Evolutionary conservation across 2,329 filamentous ascomycete genomes (phyloP).

Genomic region (Phialophora expanda): DNA sequence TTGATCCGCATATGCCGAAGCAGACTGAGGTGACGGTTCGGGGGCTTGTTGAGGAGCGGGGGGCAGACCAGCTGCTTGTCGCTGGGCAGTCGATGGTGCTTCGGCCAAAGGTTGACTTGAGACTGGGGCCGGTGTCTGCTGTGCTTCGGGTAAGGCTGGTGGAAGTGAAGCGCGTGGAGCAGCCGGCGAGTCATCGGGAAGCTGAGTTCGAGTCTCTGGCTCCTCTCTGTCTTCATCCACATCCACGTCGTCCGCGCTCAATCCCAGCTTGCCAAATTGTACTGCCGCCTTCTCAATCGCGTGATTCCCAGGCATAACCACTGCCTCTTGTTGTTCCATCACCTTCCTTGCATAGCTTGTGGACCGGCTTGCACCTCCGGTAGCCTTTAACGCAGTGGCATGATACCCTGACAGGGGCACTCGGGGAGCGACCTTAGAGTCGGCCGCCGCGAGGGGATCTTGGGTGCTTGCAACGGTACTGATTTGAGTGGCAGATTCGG

Average conservation of each 20-base stretch:
- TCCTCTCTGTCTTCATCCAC: constrained; percentile 95
- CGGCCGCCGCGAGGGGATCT: constrained; percentile 65
- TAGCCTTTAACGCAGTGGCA: constrained; percentile 81
- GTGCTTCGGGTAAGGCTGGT: constrained; percentile 62
- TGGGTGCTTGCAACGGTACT: constrained; percentile 88
- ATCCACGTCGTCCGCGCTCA: constrained; percentile 78
- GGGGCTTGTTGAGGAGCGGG: constrained; percentile 59
- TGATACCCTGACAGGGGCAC: constrained; percentile 74
- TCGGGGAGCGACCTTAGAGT: constrained; percentile 59
- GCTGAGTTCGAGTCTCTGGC: constrained; percentile 89
- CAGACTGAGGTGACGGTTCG: constrained; percentile 52
- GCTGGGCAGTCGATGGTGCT: constrained; percentile 55
- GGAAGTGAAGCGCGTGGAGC: constrained; percentile 86
- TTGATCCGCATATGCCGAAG: constrained; percentile 54
- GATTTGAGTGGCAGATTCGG: constrained; percentile 79
- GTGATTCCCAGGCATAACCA: constrained; percentile 97
- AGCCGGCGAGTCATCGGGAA: constrained; percentile 89
- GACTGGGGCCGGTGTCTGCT: constrained; percentile 47
- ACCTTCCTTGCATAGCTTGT: constrained; percentile 84
- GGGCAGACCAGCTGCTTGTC: constrained; percentile 66
- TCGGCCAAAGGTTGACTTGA: constrained; percentile 47
- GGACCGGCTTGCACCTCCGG: constrained; percentile 66
- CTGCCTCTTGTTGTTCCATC: constrained; percentile 93
- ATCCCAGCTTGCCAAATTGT: constrained; percentile 92
- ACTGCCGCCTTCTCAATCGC: constrained; percentile 91